Evolutionary conservation across 352 stramenopile species (phyloP).

Genomic region (Phytophthora vignae): DNA sequence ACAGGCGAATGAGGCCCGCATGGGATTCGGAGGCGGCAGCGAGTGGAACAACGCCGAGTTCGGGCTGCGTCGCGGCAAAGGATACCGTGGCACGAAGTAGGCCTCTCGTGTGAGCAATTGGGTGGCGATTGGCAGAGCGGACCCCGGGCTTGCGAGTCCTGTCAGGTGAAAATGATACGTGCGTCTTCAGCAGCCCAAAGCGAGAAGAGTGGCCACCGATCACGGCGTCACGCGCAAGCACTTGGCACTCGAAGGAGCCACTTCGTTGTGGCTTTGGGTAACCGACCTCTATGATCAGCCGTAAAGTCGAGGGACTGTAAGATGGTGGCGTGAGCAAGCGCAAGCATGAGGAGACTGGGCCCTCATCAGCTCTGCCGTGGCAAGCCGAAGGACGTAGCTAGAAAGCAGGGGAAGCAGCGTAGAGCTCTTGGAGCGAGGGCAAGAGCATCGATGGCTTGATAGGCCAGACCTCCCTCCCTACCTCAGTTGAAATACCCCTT

Average conservation of each 20-base stretch:
- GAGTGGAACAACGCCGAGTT: constrained; percentile 91
- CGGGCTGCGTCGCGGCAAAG: constrained; percentile 68
- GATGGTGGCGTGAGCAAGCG: not conserved
- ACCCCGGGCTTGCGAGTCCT: not conserved
- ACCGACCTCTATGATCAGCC: not conserved
- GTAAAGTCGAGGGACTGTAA: not conserved
- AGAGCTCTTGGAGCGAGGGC: constrained; percentile 2
- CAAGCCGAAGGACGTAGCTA: not conserved
- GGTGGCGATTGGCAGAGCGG: not conserved
- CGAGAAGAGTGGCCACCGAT: not conserved
- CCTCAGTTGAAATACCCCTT: not conserved
- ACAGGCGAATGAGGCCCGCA: constrained; percentile 41
- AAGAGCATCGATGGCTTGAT: not conserved
- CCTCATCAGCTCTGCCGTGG: not conserved
- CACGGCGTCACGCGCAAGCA: not conserved
- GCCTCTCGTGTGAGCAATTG: not conserved
- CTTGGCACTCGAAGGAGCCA: not conserved
- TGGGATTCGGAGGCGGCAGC: constrained; percentile 66
- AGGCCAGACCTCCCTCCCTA: no score
- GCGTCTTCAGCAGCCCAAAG: not conserved
- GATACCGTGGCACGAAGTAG: constrained; percentile 75
- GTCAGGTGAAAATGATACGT: no score
- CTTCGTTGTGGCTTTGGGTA: not conserved
- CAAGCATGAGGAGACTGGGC: not conserved
- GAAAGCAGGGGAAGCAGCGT: constrained; percentile 1